phyloP scores from a whole-genome alignment of 495 filamentous ascomycete species.

The Cercophora scortea region DNA sequence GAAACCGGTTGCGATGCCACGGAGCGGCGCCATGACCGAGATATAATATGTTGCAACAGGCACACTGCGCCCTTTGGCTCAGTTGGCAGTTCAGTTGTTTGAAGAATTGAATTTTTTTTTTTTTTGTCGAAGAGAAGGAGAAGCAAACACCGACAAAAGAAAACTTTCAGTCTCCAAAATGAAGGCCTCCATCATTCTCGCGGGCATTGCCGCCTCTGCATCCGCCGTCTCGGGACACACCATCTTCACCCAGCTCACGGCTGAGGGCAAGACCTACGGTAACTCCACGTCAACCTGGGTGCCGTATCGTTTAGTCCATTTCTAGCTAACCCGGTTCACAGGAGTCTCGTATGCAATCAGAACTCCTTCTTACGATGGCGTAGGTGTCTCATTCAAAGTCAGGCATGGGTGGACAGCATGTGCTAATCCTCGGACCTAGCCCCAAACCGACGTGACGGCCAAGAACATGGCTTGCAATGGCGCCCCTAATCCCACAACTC shows the following conservation, averaged over 20 bases:
- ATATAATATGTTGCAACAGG: conserved; percentile 4
- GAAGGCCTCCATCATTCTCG: conserved; percentile 2
- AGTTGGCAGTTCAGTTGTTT: background rate
- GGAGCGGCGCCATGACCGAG: background rate
- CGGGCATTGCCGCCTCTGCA: conserved; percentile 4
- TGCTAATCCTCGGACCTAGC: conserved; percentile 10
- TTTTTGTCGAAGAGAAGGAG: background rate
- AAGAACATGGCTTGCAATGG: conserved; percentile 47
- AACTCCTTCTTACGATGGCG: conserved; percentile 28
- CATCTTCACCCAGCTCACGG: conserved; percentile 42
- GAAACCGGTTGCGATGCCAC: background rate
- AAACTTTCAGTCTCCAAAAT: conserved; percentile 5
- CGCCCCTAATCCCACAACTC: conserved; percentile 40
- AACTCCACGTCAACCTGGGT: background rate
- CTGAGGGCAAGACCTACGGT: conserved; percentile 23
- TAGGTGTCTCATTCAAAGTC: background rate
- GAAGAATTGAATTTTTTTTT: background rate
- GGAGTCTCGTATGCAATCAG: conserved; percentile 22
- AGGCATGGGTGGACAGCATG: background rate
- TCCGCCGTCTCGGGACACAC: conserved; percentile 35
- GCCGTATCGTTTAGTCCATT: background rate
- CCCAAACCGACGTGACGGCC: conserved; percentile 41
- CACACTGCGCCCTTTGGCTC: background rate
- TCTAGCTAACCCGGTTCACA: background rate
- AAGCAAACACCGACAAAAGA: background rate